phyloP scores from a whole-genome alignment of 1,284 basidiomycete species.

The Puccinia triticina region DNA sequence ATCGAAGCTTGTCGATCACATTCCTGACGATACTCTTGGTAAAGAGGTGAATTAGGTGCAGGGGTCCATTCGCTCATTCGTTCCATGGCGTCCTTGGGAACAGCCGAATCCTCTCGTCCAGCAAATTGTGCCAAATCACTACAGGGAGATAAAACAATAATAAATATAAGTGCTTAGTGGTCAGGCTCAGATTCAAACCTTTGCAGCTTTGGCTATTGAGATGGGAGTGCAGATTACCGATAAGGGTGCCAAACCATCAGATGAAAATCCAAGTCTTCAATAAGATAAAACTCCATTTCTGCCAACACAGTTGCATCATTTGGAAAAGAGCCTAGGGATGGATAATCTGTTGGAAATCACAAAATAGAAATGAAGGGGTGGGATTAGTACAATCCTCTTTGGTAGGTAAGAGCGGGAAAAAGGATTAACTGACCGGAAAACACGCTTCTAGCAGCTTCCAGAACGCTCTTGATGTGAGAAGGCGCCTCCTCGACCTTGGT shows the following conservation, averaged over 20 bases:
- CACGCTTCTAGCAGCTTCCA: slow-evolving; percentile 76
- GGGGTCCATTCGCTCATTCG: slow-evolving; percentile 45
- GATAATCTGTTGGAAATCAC: slow-evolving; percentile 25
- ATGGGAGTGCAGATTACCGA: slow-evolving; percentile 72
- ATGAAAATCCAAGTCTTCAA: slow-evolving; percentile 95
- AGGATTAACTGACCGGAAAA: slow-evolving; percentile 68
- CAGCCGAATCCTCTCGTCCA: slow-evolving; percentile 41
- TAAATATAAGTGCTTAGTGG: slow-evolving; percentile 60
- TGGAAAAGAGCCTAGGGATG: slow-evolving; percentile 69
- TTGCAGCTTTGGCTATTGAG: slow-evolving; percentile 61
- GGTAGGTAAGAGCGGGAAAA: not conserved
- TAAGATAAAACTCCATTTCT: slow-evolving; percentile 98
- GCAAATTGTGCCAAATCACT: slow-evolving; percentile 48
- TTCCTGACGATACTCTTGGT: slow-evolving; percentile 41
- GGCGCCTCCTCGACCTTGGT: slow-evolving; percentile 96
- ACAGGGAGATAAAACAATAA: not conserved
- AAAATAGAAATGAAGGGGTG: slow-evolving; percentile 18
- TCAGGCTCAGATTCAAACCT: slow-evolving; percentile 58
- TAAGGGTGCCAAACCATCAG: slow-evolving; percentile 92
- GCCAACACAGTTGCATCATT: slow-evolving; percentile 87
- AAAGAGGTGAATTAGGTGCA: slow-evolving; percentile 1
- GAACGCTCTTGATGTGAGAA: slow-evolving; percentile 87
- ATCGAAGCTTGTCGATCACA: slow-evolving; percentile 58
- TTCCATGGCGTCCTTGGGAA: slow-evolving; percentile 46
- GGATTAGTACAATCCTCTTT: not conserved